Evolutionary conservation across 768 basidiomycete species (phyloP).

Genomic region (Leccinum variicolor): DNA sequence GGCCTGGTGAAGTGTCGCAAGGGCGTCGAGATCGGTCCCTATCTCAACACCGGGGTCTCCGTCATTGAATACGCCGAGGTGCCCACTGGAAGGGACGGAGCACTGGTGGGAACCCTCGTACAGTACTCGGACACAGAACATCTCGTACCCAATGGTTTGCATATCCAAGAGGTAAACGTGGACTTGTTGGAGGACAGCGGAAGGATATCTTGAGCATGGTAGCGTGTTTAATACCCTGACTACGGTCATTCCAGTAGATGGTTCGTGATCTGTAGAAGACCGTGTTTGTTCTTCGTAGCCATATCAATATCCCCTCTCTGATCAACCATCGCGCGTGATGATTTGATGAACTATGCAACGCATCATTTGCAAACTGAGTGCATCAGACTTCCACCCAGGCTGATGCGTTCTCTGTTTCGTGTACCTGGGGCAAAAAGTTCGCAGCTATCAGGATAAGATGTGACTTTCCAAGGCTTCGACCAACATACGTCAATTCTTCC

Average conservation of each 20-base stretch:
- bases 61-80: slow-evolving; percentile 49
- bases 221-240: slow-evolving; percentile 10
- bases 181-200: slow-evolving; percentile 37
- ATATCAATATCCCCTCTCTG: background rate
- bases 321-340: background rate
- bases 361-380: background rate
- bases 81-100: slow-evolving; percentile 15
- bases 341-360: background rate
- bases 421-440: background rate
- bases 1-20: slow-evolving; percentile 36
- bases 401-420: background rate
- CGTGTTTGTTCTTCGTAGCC: background rate
- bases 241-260: slow-evolving; percentile 8
- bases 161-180: slow-evolving; percentile 45
- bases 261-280: background rate
- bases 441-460: background rate
- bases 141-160: slow-evolving; percentile 32
- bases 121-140: slow-evolving; percentile 58
- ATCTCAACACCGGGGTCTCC: slow-evolving; percentile 40
- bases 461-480: background rate
- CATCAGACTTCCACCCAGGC: background rate
- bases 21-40: slow-evolving; percentile 25
- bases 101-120: slow-evolving; percentile 38
- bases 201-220: background rate
- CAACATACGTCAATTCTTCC: background rate